These are phyloP conservation scores for Cenchrus fungigraminus DNA, from an alignment of 176 grass and related monocot species.

Conservation along the genomic window DNA sequence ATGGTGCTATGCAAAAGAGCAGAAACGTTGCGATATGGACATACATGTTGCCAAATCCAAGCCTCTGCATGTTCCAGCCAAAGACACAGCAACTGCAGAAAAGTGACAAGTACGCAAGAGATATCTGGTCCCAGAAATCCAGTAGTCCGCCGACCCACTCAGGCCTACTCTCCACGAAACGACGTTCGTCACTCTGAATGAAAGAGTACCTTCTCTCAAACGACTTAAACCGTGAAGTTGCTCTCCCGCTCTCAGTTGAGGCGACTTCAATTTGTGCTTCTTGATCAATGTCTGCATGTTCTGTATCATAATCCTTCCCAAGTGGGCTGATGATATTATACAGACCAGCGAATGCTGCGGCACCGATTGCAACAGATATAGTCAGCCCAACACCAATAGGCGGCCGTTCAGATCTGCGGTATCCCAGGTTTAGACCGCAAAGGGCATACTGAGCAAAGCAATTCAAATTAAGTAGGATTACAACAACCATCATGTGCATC, in stretches of 20 bases:
- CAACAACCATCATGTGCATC: slow-evolving; percentile 87
- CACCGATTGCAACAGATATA: slow-evolving; percentile 62
- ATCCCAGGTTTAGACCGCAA: slow-evolving; percentile 86
- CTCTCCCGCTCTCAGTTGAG: slow-evolving; percentile 30
- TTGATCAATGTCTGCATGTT: slow-evolving; percentile 44
- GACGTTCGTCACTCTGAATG: slow-evolving; percentile 50
- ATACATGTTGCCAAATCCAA: slow-evolving; percentile 98
- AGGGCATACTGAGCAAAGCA: slow-evolving; percentile 83
- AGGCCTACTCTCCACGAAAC: slow-evolving; percentile 59
- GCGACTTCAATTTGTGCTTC: slow-evolving; percentile 53
- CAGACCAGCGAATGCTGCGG: slow-evolving; percentile 65
- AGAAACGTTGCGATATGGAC: slow-evolving; percentile 87
- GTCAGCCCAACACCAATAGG: slow-evolving; percentile 69
- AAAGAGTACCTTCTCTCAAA: slow-evolving; percentile 65
- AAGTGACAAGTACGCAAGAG: slow-evolving; percentile 68
- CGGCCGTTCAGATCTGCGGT: slow-evolving; percentile 62
- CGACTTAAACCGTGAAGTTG: slow-evolving; percentile 21
- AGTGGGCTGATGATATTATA: slow-evolving; percentile 84
- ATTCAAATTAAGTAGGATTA: slow-evolving; percentile 79
- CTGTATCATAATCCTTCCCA: slow-evolving; percentile 71
- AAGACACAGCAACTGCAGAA: slow-evolving; percentile 97
- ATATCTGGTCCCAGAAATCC: slow-evolving; percentile 78
- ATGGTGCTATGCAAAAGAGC: slow-evolving; percentile 86
- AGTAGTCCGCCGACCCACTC: slow-evolving; percentile 73
- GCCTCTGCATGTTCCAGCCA: slow-evolving; percentile 98